phyloP scores from a whole-genome alignment of 129 eudicot species.

The Tagetes erecta region DNA sequence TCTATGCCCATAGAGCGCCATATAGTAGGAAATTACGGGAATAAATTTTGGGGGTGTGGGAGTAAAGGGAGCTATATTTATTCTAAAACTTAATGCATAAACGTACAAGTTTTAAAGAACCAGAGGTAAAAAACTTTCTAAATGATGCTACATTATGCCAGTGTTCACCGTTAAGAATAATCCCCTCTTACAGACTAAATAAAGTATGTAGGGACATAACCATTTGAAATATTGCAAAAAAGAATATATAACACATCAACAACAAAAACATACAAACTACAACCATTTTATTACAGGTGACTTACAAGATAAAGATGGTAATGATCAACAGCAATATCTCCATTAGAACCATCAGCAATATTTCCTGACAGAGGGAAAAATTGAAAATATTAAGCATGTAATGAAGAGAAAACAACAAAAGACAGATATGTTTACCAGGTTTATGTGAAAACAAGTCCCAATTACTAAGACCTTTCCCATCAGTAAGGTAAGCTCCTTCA shows the following conservation, averaged over 20 bases:
- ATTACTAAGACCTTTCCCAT: conserved; percentile 81
- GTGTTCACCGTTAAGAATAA: not conserved
- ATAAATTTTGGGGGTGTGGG: no score
- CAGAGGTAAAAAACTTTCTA: not conserved
- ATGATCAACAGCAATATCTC: conserved; percentile 72
- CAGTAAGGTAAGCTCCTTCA: conserved; percentile 74
- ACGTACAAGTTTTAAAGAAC: not conserved
- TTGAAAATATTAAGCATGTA: not conserved
- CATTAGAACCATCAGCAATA: conserved; percentile 68
- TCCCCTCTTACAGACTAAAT: not conserved
- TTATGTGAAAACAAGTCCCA: conserved; percentile 77
- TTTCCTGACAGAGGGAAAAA: conserved; percentile 37
- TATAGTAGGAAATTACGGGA: no score
- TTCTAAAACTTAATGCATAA: not conserved
- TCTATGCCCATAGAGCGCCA: no score
- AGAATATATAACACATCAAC: not conserved
- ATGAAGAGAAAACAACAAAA: not conserved
- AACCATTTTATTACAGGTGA: not conserved
- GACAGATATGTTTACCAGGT: conserved; percentile 41
- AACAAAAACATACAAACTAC: conserved; percentile 7
- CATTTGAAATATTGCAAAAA: conserved; percentile 1
- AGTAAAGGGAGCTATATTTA: not conserved
- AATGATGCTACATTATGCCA: not conserved
- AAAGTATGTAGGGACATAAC: conserved; percentile 11
- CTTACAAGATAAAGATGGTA: conserved; percentile 67